Percentiles rank a stretch among this genome's conserved stretches.
phyloP scores from a whole-genome alignment of 805 yeast species.

The Zygosaccharomyces pseudorouxii region DNA sequence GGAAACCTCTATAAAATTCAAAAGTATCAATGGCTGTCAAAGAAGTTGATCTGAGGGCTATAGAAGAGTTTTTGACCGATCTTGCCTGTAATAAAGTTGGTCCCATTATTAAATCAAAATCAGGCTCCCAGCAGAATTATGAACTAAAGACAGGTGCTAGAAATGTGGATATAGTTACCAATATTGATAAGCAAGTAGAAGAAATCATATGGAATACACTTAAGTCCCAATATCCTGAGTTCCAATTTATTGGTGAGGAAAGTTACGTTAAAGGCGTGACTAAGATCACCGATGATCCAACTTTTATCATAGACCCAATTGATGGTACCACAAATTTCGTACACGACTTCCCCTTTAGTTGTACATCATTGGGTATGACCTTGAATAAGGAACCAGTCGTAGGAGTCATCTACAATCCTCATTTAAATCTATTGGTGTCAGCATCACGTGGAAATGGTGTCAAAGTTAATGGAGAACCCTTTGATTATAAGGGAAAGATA shows the following conservation, averaged over 20 bases:
- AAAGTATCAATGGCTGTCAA: slow-evolving; percentile 3
- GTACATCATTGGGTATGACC: slow-evolving; percentile 59
- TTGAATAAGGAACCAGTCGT: slow-evolving; percentile 47
- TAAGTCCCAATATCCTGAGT: slow-evolving; percentile 42
- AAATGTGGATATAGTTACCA: slow-evolving; percentile 61
- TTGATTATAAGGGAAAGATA: slow-evolving; percentile 60
- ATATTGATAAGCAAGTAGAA: slow-evolving; percentile 57
- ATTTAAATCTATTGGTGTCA: slow-evolving; percentile 45
- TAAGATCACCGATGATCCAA: slow-evolving; percentile 46
- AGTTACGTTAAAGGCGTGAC: slow-evolving; percentile 47
- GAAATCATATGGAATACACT: slow-evolving; percentile 33
- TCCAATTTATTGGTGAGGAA: slow-evolving; percentile 57
- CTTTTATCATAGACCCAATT: slow-evolving; percentile 58
- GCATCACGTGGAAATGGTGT: slow-evolving; percentile 56
- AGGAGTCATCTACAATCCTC: slow-evolving; percentile 63
- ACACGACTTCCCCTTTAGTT: slow-evolving; percentile 56
- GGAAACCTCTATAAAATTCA: neutral
- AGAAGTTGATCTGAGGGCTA: slow-evolving; percentile 24
- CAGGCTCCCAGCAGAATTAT: slow-evolving; percentile 40
- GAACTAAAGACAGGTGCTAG: slow-evolving; percentile 33
- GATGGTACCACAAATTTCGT: slow-evolving; percentile 62
- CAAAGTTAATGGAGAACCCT: slow-evolving; percentile 42
- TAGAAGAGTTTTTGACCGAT: slow-evolving; percentile 26
- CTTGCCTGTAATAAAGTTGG: slow-evolving; percentile 38
- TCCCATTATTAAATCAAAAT: slow-evolving; percentile 43